Conservation (phyloP, 345 rosid genomes). For the Durio zibethinus region DNA sequence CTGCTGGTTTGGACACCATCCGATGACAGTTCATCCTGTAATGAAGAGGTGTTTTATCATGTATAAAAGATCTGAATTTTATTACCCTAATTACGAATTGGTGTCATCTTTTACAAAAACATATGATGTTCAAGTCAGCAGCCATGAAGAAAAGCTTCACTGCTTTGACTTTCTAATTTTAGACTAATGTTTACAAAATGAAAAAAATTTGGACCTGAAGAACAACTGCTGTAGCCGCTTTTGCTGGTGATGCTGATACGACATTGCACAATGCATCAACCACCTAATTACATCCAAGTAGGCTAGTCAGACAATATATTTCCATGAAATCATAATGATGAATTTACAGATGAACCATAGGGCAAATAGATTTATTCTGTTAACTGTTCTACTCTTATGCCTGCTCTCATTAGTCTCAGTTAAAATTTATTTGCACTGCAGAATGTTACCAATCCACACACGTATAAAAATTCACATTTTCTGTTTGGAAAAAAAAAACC, state of each 20-base stretch:
- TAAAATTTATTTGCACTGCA: neutral
- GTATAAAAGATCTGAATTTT: neutral
- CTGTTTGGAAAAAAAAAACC: neutral
- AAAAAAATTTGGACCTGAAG: slow-evolving; percentile 78
- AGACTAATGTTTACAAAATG: slow-evolving; percentile 1
- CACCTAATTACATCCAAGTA: slow-evolving; percentile 46
- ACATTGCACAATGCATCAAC: slow-evolving; percentile 95
- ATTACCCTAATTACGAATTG: neutral
- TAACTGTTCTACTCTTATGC: neutral
- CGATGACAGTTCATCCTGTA: slow-evolving; percentile 9
- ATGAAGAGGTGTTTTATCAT: neutral
- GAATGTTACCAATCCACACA: neutral
- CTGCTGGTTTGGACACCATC: slow-evolving; percentile 8
- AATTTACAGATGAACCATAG: neutral
- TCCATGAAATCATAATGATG: neutral
- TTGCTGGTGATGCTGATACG: slow-evolving; percentile 81
- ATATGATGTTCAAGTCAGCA: slow-evolving; percentile 12
- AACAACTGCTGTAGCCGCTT: slow-evolving; percentile 90
- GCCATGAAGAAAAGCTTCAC: neutral
- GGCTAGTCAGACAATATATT: slow-evolving; percentile 14
- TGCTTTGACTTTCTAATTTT: neutral
- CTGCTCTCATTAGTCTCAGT: neutral
- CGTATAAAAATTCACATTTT: neutral
- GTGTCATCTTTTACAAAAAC: slow-evolving; percentile 11
- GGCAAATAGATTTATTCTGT: neutral